Evolutionary conservation across 2,329 filamentous ascomycete species (phyloP), one percentile per base, ranked within the genome.

Genomic region (Neonectria sp.): DNA sequence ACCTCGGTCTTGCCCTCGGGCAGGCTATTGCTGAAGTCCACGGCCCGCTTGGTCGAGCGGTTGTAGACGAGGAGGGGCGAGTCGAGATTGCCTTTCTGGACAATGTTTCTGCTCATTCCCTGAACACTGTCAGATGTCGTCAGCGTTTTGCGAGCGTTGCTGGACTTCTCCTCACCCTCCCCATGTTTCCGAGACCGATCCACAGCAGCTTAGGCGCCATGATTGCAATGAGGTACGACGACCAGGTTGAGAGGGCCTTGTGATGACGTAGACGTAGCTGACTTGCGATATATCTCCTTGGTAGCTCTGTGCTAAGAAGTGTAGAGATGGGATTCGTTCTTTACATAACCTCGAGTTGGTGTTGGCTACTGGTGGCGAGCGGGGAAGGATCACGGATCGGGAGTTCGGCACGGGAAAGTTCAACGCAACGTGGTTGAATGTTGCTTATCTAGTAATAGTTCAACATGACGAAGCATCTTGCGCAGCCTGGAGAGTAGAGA

Each of bases 141-240:
- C 31, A 2, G 25, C 25, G 3, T 9, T 33, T 48, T 21, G 13
- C 25, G 24, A 9, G n/a, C 7, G 1, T 33, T 29, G 25, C 40
- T 45, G 40, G 12, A n/a, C n/a, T 35, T 7, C 46, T 33, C 81
- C 88, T 83, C 83, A 92, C 93, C 77, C 91, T 88, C 72, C 93
- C 95, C 90, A 97, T 97, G 79, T 97, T 97, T 59, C 94, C 94
- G 57, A 97, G 87, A 64, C 95, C 94, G 61, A 97, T 90, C 90
- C 91, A 97, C 74, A 94, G 86, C 58, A 96, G 76, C 80, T 88
- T 89, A 64, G 86, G 85, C 49, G 87, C 82, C 88, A 90, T 90
- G 52, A 24, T 71, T 61, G 40, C 9, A 21, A 53, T 12, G n/a
- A 45, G 9, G 6, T 17, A 15, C 9, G 45, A 33, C 43, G 40